phyloP scores from a whole-genome alignment of 768 basidiomycete species.

The Hydnomerulius pinastri region DNA sequence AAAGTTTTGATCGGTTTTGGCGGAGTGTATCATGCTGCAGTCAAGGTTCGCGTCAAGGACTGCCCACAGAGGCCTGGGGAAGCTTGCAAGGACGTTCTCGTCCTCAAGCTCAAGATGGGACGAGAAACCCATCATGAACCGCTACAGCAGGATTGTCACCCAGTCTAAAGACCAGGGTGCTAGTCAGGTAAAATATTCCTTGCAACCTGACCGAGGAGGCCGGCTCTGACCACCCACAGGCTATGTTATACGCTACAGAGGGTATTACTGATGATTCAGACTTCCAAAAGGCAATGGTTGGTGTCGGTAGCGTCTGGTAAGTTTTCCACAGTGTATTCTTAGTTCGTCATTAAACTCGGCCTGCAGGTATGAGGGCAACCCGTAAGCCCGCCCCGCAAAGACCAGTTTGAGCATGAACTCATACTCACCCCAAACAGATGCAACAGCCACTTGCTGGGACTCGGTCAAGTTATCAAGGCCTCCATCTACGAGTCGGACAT shows the following conservation, averaged over 20 bases:
- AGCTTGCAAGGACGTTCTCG: slow-evolving; percentile 37
- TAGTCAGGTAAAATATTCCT: slow-evolving; percentile 69
- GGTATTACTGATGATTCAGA: slow-evolving; percentile 80
- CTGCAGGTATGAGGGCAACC: slow-evolving; percentile 97
- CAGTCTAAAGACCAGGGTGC: slow-evolving; percentile 94
- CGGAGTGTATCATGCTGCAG: slow-evolving; percentile 24
- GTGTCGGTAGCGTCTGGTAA: slow-evolving; percentile 94
- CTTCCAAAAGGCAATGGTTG: slow-evolving; percentile 96
- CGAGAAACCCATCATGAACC: slow-evolving; percentile 53
- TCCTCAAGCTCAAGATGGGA: slow-evolving; percentile 41
- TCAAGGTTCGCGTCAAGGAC: slow-evolving; percentile 21
- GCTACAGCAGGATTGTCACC: slow-evolving; percentile 81
- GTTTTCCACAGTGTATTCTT: slow-evolving; percentile 26
- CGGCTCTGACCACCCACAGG: slow-evolving; percentile 46
- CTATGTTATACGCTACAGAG: slow-evolving; percentile 99
- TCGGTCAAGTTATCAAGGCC: slow-evolving; percentile 85
- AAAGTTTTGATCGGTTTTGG: not conserved
- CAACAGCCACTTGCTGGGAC: slow-evolving; percentile 87
- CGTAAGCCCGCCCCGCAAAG: slow-evolving; percentile 57
- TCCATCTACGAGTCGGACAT: slow-evolving; percentile 71
- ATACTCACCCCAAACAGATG: slow-evolving; percentile 56
- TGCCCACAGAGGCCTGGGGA: slow-evolving; percentile 10
- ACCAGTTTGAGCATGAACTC: not conserved
- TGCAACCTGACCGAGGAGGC: not conserved
- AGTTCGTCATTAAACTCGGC: slow-evolving; percentile 15